Evolutionary conservation across 768 basidiomycete genomes (phyloP).

Genomic region (Amanita subjunquillea): DNA sequence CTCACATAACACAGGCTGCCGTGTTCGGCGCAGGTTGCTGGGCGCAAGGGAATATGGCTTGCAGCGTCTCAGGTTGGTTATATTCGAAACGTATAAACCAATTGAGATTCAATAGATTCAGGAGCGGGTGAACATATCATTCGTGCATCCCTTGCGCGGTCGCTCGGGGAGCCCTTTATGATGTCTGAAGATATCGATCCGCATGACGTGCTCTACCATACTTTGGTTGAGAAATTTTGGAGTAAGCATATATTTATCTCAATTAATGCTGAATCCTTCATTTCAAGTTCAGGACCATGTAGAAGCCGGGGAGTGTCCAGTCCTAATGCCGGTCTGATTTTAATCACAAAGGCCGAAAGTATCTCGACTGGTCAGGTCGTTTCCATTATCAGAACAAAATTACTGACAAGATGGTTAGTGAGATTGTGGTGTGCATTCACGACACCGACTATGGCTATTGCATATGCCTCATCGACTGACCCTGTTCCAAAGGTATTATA

Average conservation of each 20-base stretch:
- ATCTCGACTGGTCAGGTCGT: not conserved
- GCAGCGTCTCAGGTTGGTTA: conserved; percentile 54
- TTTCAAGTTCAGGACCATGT: conserved; percentile 15
- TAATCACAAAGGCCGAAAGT: conserved; percentile 40
- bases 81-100: not conserved
- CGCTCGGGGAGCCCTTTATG: conserved; percentile 36
- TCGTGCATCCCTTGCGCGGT: conserved; percentile 42
- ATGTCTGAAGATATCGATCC: conserved; percentile 29
- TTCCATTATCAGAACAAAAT: not conserved
- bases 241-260: conserved; percentile 25
- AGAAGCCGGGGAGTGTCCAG: conserved; percentile 26
- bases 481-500: conserved; percentile 47
- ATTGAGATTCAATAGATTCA: conserved; percentile 12
- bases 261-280: conserved; percentile 3
- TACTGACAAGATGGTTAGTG: conserved; percentile 24
- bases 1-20: conserved; percentile 39
- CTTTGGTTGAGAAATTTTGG: conserved; percentile 39
- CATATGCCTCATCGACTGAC: conserved; percentile 45
- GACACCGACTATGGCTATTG: conserved; percentile 73
- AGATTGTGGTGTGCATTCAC: conserved; percentile 82
- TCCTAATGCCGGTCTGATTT: conserved; percentile 51
- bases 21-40: conserved; percentile 71
- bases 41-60: conserved; percentile 53
- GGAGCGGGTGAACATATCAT: conserved; percentile 70
- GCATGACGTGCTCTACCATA: conserved; percentile 39